Base-by-base conservation (phyloP, 305 asterid species). In the Plantago coronopus region DNA sequence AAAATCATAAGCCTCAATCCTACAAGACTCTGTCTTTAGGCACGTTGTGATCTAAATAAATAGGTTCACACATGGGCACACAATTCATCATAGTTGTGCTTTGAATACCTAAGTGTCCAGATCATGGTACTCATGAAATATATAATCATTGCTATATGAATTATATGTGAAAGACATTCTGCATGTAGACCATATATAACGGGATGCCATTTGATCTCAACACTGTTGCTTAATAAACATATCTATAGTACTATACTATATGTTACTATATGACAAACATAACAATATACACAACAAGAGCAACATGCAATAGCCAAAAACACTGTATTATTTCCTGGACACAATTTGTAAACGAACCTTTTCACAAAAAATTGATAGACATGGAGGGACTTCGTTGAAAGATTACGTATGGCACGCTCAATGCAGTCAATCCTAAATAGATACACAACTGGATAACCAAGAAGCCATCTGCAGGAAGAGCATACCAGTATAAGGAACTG, bases 361-460 rank as follows among this genome's bases (percentile, higher is more conserved):
- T 69, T 65, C 58, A 85, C 88, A 25, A 76, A 72, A 65, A 91
- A 51, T 66, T 88, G 95, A 74, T 83, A 91, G 63, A 88, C 72
- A 76, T 91, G 84, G 43, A 91, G 87, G 42, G 88, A 78, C 77
- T 79, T 82, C 69, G 94, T 80, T 34, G 97, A 91, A 60, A 91
- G 97, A 68, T 82, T 91, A 57, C 54, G 71, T 57, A 87, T 69
- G 66, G 96, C 97, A 59, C 61, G 81, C 68, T 86, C 84, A 49
- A 91, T 83, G 48, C 75, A 79, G 49, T 84, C 84, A 81, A 73
- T 74, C 37, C 86, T 73, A 65, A 91, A 81, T 51, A 85, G 74
- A 70, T 91, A 88, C n/a, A 87, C 79, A 53, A 88, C 89, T 1
- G 97, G 97, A 76, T 91, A 91, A 53, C 96, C 95, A 67, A 91